These are phyloP conservation scores for Podila horticola DNA, from an alignment of 192 early-diverging fungal genomes.

Conservation along the genomic window DNA sequence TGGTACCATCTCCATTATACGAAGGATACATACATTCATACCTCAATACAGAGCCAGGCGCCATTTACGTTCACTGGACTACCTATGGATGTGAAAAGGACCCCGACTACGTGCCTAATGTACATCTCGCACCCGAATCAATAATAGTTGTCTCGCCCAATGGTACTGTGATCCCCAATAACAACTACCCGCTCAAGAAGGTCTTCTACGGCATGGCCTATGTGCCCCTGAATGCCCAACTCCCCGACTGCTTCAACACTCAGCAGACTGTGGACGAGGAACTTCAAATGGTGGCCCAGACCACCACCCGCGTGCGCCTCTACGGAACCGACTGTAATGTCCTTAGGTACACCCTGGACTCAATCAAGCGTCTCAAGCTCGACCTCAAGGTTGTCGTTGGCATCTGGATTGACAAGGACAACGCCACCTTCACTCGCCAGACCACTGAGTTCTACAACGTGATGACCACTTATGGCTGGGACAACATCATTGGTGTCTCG, in stretches of 20 bases:
- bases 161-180: slow-evolving; percentile 36
- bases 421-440: slow-evolving; percentile 50
- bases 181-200: slow-evolving; percentile 26
- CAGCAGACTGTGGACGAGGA: slow-evolving; percentile 49
- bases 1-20: no score
- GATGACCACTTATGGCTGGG: slow-evolving; percentile 28
- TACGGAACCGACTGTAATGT: slow-evolving; percentile 58
- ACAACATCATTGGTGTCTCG: slow-evolving; percentile 52
- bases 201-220: slow-evolving; percentile 60
- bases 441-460: slow-evolving; percentile 33
- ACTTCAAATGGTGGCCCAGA: slow-evolving; percentile 43
- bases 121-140: background rate
- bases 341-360: slow-evolving; percentile 39
- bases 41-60: no score
- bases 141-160: slow-evolving; percentile 29
- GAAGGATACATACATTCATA: no score
- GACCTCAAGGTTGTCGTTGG: slow-evolving; percentile 53
- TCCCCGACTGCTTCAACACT: slow-evolving; percentile 53
- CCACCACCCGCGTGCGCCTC: slow-evolving; percentile 55
- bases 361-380: slow-evolving; percentile 43
- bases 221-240: slow-evolving; percentile 47
- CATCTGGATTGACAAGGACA: slow-evolving; percentile 49
- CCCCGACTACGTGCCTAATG: no score
- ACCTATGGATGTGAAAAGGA: no score
- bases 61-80: no score